Percentiles rank a stretch among this genome's conserved stretches.
Conservation (phyloP, 2,329 filamentous ascomycete genomes). For the Paracamarosporium sp. region DNA sequence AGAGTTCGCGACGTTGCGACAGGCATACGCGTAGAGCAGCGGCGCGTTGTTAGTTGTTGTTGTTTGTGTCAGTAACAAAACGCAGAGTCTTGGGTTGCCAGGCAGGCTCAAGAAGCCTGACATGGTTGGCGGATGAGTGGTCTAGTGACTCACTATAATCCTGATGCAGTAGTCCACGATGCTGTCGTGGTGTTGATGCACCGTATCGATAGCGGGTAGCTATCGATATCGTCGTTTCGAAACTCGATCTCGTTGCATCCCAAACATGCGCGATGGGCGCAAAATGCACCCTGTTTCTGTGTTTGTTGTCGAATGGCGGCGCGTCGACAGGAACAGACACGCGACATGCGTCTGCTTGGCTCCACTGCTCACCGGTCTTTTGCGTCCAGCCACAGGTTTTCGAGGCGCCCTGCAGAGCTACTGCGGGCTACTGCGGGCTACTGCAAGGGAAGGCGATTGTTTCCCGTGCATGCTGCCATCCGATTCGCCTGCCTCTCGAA, state of each 20-base stretch:
- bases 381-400: constrained; percentile 33
- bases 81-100: too few relatives aligned
- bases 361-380: constrained; percentile 30
- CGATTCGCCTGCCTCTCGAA: constrained; percentile 32
- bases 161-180: constrained; percentile 19
- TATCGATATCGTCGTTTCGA: constrained; percentile 31
- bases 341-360: constrained; percentile 23
- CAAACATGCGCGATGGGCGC: constrained; percentile 27
- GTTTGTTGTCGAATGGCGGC: constrained; percentile 34
- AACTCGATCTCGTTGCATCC: background rate
- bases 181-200: constrained; percentile 27
- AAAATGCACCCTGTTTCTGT: constrained; percentile 27
- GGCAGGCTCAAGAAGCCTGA: too few relatives aligned
- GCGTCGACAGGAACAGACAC: constrained; percentile 19
- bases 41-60: background rate
- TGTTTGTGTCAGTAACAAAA: too few relatives aligned
- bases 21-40: background rate
- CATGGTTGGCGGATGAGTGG: background rate
- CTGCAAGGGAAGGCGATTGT: constrained; percentile 36
- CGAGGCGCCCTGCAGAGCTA: constrained; percentile 20
- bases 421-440: constrained; percentile 32
- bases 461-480: constrained; percentile 18
- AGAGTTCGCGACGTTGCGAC: constrained; percentile 5
- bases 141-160: background rate
- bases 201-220: constrained; percentile 21